phyloP scores from a whole-genome alignment of 2,329 filamentous ascomycete species.

The Endoconidiophora laricicola region DNA sequence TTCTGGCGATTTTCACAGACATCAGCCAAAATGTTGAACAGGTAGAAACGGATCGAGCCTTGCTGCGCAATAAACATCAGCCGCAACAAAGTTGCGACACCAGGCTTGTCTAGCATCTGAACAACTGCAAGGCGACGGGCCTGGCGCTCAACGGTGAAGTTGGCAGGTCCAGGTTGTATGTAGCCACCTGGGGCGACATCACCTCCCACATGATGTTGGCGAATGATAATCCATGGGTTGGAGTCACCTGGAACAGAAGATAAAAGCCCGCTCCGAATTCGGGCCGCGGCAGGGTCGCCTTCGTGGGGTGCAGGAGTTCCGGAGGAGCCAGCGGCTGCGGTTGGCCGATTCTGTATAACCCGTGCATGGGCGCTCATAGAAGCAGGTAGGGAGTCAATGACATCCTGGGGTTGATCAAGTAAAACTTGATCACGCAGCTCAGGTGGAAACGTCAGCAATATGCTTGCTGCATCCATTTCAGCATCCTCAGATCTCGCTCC shows the following conservation, averaged over 20 bases:
- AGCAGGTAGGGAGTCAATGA: conserved; percentile 67
- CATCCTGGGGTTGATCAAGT: conserved; percentile 78
- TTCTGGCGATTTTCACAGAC: conserved; percentile 96
- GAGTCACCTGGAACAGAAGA: too few relatives aligned
- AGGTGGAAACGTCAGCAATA: conserved; percentile 77
- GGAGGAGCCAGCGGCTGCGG: too few relatives aligned
- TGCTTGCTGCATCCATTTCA: conserved; percentile 87
- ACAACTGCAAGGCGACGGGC: conserved; percentile 55
- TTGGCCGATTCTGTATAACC: conserved; percentile 29
- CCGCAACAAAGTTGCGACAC: conserved; percentile 88
- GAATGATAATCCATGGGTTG: too few relatives aligned
- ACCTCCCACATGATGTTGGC: neutral
- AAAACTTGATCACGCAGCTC: conserved; percentile 72
- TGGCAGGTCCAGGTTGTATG: neutral
- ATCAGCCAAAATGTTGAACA: conserved; percentile 77
- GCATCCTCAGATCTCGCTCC: neutral
- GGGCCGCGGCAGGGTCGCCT: conserved; percentile 7
- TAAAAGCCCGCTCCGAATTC: neutral
- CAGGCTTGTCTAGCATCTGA: conserved; percentile 93
- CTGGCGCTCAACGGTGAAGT: neutral
- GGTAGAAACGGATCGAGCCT: conserved; percentile 63
- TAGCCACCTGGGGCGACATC: neutral
- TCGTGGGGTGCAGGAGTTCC: conserved; percentile 21
- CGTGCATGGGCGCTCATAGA: conserved; percentile 78
- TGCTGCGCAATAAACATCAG: conserved; percentile 96